Percentiles rank a stretch among this genome's conserved stretches.
Conservation (phyloP, 1,284 basidiomycete species). For the Pseudozyma sp. region DNA sequence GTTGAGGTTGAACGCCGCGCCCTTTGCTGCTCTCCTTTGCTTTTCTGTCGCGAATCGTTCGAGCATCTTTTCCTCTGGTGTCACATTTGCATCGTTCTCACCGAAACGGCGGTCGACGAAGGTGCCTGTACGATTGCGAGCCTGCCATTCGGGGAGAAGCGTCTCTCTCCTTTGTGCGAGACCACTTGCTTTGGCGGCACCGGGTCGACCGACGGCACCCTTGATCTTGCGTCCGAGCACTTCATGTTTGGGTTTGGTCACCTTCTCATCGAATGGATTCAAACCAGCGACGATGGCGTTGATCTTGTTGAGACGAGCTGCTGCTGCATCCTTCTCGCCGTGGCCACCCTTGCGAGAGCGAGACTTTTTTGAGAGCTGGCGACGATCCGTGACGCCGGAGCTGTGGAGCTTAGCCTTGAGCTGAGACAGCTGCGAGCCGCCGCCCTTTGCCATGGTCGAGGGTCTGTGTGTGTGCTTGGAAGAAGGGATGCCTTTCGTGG, state of each 20-base stretch:
- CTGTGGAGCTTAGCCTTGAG: slow-evolving; percentile 61
- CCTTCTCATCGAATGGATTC: slow-evolving; percentile 84
- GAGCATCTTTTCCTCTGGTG: slow-evolving; percentile 94
- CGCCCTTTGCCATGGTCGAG: slow-evolving; percentile 54
- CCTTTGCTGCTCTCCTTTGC: slow-evolving; percentile 73
- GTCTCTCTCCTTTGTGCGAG: slow-evolving; percentile 80
- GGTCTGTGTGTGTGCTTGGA: not conserved
- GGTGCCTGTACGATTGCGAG: slow-evolving; percentile 83
- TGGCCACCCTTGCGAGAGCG: slow-evolving; percentile 71
- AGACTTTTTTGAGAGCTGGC: slow-evolving; percentile 55
- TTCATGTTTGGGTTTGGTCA: slow-evolving; percentile 80
- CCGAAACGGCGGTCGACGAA: slow-evolving; percentile 95
- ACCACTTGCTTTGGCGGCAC: slow-evolving; percentile 86
- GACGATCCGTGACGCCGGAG: slow-evolving; percentile 60
- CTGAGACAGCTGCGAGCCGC: slow-evolving; percentile 68
- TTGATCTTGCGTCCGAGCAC: slow-evolving; percentile 87
- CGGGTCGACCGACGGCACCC: slow-evolving; percentile 84
- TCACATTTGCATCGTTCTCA: slow-evolving; percentile 90
- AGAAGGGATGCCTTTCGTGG: not conserved
- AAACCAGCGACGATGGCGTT: slow-evolving; percentile 84
- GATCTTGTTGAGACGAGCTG: slow-evolving; percentile 73
- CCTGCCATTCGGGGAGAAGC: slow-evolving; percentile 82
- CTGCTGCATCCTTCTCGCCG: slow-evolving; percentile 70
- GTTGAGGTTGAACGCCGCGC: slow-evolving; percentile 86
- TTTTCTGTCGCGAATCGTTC: slow-evolving; percentile 91